A percentile compares a stretch with the other conserved stretches of the same genome.
Evolutionary conservation across 169 alveolate species (phyloP).

Genomic region (Babesia ovis): DNA sequence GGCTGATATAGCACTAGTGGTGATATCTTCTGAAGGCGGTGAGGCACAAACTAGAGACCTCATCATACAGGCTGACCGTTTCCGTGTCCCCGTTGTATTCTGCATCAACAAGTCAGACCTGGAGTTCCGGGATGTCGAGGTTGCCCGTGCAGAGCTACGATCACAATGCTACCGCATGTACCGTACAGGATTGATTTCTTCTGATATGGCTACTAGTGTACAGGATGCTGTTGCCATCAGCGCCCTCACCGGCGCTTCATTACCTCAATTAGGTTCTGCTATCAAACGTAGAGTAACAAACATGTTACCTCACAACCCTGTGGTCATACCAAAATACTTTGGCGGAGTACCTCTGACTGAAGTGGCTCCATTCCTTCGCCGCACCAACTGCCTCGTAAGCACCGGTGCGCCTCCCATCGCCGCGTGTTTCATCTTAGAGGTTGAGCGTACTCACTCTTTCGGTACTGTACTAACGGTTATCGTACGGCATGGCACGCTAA

Average conservation of each 20-base stretch:
- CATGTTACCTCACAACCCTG: constrained; percentile 50
- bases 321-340: background rate
- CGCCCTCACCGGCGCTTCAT: constrained; percentile 64
- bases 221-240: constrained; percentile 70
- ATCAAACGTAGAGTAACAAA: constrained; percentile 29
- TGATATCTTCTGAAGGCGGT: constrained; percentile 76
- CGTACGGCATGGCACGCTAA: constrained; percentile 72
- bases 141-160: constrained; percentile 72
- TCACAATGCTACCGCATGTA: constrained; percentile 61
- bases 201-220: constrained; percentile 57
- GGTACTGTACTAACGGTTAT: constrained; percentile 72
- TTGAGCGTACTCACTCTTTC: constrained; percentile 65
- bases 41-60: constrained; percentile 78
- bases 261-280: constrained; percentile 40
- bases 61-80: constrained; percentile 78
- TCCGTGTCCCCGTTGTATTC: constrained; percentile 73
- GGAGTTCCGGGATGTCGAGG: constrained; percentile 62
- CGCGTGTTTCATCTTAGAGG: constrained; percentile 71
- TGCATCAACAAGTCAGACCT: constrained; percentile 77
- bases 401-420: constrained; percentile 69
- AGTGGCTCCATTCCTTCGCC: constrained; percentile 64
- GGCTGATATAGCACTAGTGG: constrained; percentile 77
- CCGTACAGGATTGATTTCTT: constrained; percentile 56
- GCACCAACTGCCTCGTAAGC: constrained; percentile 72
- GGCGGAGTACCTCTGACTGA: constrained; percentile 38